These are phyloP conservation scores for Rhytidhysteron rufulum DNA, from an alignment of 2,329 filamentous ascomycete genomes.

Conservation along the genomic window DNA sequence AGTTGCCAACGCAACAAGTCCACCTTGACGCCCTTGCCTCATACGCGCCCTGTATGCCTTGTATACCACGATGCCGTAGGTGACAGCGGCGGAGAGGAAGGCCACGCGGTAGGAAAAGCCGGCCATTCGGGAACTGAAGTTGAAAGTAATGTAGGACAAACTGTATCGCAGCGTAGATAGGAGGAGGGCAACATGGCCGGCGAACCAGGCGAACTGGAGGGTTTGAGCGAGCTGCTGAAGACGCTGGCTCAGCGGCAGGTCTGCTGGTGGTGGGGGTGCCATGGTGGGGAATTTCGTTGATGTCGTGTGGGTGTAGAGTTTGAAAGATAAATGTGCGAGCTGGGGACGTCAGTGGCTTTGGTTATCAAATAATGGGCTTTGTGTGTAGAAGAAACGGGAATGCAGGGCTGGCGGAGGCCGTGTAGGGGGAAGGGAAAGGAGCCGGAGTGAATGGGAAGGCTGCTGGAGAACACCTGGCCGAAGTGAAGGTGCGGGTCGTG, in stretches of 20 bases:
- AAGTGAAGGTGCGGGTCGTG: constrained; percentile 2
- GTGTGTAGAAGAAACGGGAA: too few species aligned
- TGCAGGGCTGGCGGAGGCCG: constrained; percentile 1
- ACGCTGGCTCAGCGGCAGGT: constrained; percentile 68
- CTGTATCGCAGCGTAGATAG: constrained; percentile 77
- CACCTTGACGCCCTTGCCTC: constrained; percentile 65
- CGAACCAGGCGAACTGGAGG: constrained; percentile 73
- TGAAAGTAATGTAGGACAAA: constrained; percentile 84
- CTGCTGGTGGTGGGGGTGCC: constrained; percentile 70
- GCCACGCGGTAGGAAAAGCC: constrained; percentile 83
- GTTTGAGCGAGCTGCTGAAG: constrained; percentile 78
- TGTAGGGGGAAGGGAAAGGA: neutral
- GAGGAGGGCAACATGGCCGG: constrained; percentile 81
- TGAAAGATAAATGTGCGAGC: constrained; percentile 8
- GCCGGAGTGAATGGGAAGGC: constrained; percentile 1
- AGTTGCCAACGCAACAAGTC: constrained; percentile 63
- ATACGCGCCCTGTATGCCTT: constrained; percentile 89
- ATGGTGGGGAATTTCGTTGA: constrained; percentile 42
- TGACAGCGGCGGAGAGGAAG: constrained; percentile 83
- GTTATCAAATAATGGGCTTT: neutral
- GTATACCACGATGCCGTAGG: constrained; percentile 98
- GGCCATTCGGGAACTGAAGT: constrained; percentile 74
- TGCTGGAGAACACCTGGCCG: constrained; percentile 4
- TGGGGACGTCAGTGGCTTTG: constrained; percentile 5
- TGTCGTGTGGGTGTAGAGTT: constrained; percentile 27